Evolutionary conservation across 2,329 filamentous ascomycete species (phyloP).

Genomic region (Colletotrichum tabaci): DNA sequence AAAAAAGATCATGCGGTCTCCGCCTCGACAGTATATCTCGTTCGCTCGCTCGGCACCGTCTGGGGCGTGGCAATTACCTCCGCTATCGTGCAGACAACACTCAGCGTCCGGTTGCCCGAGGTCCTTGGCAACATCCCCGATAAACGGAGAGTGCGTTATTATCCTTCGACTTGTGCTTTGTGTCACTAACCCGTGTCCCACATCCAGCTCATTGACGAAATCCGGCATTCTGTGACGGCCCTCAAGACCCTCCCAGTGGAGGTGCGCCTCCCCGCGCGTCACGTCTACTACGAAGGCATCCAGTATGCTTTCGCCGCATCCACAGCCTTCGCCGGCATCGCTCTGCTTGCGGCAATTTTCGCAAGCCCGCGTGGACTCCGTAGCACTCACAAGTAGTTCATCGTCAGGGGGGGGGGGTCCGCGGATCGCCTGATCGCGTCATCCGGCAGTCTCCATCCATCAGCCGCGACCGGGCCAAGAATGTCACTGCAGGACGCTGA

Average conservation of each 20-base stretch:
- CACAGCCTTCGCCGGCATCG: conserved; percentile 65
- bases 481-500: not conserved
- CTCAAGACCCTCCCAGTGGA: conserved; percentile 69
- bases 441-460: not conserved
- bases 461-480: not conserved
- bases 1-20: conserved; percentile 72
- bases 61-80: conserved; percentile 76
- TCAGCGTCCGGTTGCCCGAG: conserved; percentile 67
- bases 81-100: conserved; percentile 73
- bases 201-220: conserved; percentile 70
- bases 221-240: conserved; percentile 72
- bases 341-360: conserved; percentile 52
- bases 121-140: conserved; percentile 69
- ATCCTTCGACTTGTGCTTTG: not conserved
- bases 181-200: conserved; percentile 39
- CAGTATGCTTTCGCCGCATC: conserved; percentile 70
- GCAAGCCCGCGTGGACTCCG: conserved; percentile 51
- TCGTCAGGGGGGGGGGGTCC: not conserved
- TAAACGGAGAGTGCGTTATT: conserved; percentile 68
- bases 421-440: not conserved
- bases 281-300: conserved; percentile 74
- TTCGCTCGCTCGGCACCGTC: conserved; percentile 74
- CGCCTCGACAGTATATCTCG: conserved; percentile 74
- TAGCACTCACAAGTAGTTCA: conserved; percentile 48
- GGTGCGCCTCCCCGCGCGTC: conserved; percentile 67